A percentile compares a stretch with the other conserved stretches of the same genome.
These are phyloP conservation scores for Colletotrichum endophyticum DNA, from an alignment of 2,329 filamentous ascomycete species.

Conservation along the genomic window DNA sequence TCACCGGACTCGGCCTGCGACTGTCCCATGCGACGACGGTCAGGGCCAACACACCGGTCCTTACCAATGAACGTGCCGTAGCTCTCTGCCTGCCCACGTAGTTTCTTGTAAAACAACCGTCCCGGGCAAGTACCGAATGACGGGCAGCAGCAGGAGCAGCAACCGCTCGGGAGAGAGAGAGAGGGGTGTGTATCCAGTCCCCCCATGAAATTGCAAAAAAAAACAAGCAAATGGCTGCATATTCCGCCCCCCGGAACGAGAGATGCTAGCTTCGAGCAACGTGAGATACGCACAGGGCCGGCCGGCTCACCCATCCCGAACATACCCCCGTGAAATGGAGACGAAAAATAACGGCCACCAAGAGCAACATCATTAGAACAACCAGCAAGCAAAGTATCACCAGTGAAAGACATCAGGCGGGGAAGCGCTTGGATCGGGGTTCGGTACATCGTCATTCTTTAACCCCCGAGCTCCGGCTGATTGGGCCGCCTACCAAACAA, in stretches of 20 bases:
- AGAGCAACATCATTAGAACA: not conserved
- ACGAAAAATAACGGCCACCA: not conserved
- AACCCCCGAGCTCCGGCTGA: not conserved
- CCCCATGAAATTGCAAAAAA: not conserved
- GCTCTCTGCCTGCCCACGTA: not conserved
- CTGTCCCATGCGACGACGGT: not conserved
- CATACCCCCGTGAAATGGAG: not conserved
- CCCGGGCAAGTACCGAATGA: not conserved
- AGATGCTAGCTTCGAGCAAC: not conserved
- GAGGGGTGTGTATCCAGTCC: not conserved
- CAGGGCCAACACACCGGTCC: not conserved
- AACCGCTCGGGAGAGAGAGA: not conserved
- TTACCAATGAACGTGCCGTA: not conserved
- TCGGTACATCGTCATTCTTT: not conserved
- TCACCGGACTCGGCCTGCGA: not conserved
- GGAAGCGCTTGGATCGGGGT: not conserved
- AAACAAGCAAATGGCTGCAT: not conserved
- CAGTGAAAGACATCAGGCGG: not conserved
- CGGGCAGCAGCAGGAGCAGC: not conserved
- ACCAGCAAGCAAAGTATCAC: not conserved
- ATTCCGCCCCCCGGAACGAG: not conserved
- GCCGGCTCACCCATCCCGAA: not conserved
- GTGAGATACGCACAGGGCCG: slow-evolving; percentile 10
- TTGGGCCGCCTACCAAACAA: not conserved
- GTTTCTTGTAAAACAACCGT: not conserved